A percentile compares a stretch with the other conserved stretches of the same genome.
Evolutionary conservation across 129 eudicot genomes (phyloP).

Genomic region (Tagetes patula): DNA sequence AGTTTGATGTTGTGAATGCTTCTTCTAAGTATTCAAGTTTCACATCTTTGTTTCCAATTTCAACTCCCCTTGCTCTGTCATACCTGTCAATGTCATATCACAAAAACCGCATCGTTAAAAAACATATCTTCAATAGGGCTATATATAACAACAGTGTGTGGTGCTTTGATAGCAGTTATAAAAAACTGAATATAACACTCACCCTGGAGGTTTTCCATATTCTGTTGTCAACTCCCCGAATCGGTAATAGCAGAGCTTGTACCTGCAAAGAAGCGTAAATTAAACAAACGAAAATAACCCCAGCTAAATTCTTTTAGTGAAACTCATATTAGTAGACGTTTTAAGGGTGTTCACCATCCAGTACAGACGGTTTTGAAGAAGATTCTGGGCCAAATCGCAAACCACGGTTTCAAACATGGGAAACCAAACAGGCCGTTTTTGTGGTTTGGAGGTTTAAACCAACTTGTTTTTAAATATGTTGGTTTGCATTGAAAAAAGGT

Average conservation of each 20-base stretch:
- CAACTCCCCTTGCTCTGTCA: conserved; percentile 94
- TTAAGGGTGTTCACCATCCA: neutral
- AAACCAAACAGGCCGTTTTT: neutral
- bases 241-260: conserved; percentile 84
- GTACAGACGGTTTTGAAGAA: neutral
- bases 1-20: conserved; percentile 93
- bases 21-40: conserved; percentile 90
- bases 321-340: neutral
- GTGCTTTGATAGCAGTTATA: neutral
- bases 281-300: neutral
- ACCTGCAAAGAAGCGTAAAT: conserved; percentile 47
- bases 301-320: neutral
- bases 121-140: neutral
- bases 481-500: neutral
- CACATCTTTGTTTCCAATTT: conserved; percentile 92
- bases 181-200: conserved; percentile 25
- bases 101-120: neutral
- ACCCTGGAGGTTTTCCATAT: conserved; percentile 95
- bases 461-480: neutral
- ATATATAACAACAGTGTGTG: neutral
- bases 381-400: neutral
- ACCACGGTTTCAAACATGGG: neutral
- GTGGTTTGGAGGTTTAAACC: neutral
- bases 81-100: conserved; percentile 45
- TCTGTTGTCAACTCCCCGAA: conserved; percentile 96